Evolutionary conservation across 176 grass and related monocot species (phyloP).

Genomic region (Eleusine coracana): DNA sequence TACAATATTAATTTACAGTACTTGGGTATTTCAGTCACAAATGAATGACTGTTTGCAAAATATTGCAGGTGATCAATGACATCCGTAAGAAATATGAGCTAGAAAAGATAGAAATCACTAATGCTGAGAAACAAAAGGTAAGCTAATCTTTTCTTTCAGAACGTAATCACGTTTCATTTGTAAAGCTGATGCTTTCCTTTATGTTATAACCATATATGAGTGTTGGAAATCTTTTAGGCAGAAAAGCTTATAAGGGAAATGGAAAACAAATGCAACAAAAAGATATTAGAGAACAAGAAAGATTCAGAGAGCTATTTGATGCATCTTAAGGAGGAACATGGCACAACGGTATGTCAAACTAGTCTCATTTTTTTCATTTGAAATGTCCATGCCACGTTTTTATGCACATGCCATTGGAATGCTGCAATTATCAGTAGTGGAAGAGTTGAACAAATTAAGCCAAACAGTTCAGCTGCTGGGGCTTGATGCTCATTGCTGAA

Average conservation of each 20-base stretch:
- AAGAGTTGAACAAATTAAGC: conserved; percentile 38
- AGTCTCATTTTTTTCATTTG: conserved; percentile 39
- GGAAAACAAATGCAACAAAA: conserved; percentile 74
- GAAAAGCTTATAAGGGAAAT: conserved; percentile 81
- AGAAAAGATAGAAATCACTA: conserved; percentile 88
- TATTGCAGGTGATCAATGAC: conserved; percentile 84
- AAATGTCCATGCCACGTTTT: conserved; percentile 17
- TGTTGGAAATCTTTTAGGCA: conserved; percentile 56
- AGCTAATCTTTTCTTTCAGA: conserved; percentile 29
- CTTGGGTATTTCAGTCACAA: conserved; percentile 16
- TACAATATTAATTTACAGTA: conserved; percentile 14
- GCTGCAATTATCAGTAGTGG: conserved; percentile 9
- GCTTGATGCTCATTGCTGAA: conserved; percentile 13
- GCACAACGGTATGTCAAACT: conserved; percentile 53
- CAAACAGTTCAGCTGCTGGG: conserved; percentile 13
- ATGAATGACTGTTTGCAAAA: conserved; percentile 36
- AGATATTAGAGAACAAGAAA: conserved; percentile 71
- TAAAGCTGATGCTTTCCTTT: conserved; percentile 20
- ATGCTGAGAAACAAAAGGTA: conserved; percentile 83
- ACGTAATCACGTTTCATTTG: conserved; percentile 19
- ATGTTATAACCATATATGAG: conserved; percentile 22
- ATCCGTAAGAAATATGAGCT: conserved; percentile 87
- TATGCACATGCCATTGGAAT: conserved; percentile 1
- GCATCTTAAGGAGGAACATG: conserved; percentile 73
- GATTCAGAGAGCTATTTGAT: conserved; percentile 62